These are phyloP conservation scores for Craterostigma plantagineum DNA, from an alignment of 257 asterid genomes.

Conservation along the genomic window DNA sequence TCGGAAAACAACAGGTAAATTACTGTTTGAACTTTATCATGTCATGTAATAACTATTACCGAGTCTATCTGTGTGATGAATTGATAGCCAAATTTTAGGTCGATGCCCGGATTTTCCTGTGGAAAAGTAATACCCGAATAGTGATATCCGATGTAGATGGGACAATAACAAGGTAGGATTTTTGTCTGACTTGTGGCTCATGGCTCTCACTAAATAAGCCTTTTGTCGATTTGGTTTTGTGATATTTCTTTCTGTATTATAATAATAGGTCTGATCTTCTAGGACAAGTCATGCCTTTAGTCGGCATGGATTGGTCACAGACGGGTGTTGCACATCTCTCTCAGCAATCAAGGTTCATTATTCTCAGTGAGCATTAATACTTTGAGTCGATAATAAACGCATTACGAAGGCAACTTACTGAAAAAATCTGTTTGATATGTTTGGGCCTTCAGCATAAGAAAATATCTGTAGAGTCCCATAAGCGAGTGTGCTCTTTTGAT, in stretches of 20 bases:
- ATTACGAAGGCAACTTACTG: no score
- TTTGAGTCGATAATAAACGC: conserved; percentile 1
- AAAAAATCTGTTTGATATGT: no score
- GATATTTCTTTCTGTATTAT: conserved; percentile 2
- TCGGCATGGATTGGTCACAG: conserved; percentile 97
- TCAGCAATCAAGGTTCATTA: conserved; percentile 83
- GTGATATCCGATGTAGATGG: conserved; percentile 99
- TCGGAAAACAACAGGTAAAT: conserved; percentile 80
- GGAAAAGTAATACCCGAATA: conserved; percentile 77
- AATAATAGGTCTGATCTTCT: conserved; percentile 72
- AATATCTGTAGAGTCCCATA: no score
- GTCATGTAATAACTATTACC: no score
- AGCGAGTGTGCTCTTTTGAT: no score
- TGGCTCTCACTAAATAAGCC: conserved; percentile 2
- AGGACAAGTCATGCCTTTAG: conserved; percentile 95
- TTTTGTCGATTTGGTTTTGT: neutral
- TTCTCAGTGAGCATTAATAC: conserved; percentile 4
- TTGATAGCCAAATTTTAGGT: conserved; percentile 34
- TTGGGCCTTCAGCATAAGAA: no score
- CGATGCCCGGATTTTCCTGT: conserved; percentile 74
- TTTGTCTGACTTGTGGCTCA: conserved; percentile 5
- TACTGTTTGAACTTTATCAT: neutral
- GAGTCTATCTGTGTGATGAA: no score
- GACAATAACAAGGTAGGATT: conserved; percentile 70
- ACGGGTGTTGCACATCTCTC: conserved; percentile 83